Evolutionary conservation across 345 rosid species (phyloP).

Genomic region (Cardamine resedifolia): DNA sequence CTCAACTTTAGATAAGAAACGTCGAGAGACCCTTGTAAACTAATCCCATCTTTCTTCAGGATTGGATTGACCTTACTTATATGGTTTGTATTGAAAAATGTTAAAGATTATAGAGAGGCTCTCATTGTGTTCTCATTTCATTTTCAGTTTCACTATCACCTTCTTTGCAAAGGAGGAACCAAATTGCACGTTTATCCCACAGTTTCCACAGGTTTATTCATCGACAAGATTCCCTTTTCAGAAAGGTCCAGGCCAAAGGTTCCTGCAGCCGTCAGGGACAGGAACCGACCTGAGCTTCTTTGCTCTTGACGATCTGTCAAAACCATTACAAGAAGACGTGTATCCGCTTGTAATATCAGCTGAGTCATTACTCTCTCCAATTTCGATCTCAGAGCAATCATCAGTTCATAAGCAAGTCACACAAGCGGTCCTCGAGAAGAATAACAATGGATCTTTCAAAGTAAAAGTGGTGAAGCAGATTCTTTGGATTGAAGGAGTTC

Average conservation of each 20-base stretch:
- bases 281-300: conserved; percentile 83
- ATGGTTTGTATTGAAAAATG: neutral
- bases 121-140: conserved; percentile 18
- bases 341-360: conserved; percentile 88
- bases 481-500: conserved; percentile 80
- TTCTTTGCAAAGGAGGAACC: conserved; percentile 86
- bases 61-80: neutral
- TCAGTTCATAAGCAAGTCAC: conserved; percentile 73
- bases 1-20: neutral
- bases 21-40: neutral
- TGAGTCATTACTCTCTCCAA: conserved; percentile 47
- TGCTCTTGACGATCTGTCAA: conserved; percentile 70
- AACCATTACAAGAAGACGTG: conserved; percentile 71
- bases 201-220: conserved; percentile 66
- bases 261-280: conserved; percentile 73
- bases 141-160: conserved; percentile 67
- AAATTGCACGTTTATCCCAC: conserved; percentile 64
- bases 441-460: conserved; percentile 44
- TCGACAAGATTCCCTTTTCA: conserved; percentile 60
- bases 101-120: neutral
- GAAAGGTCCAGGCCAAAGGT: conserved; percentile 73
- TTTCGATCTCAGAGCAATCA: conserved; percentile 35
- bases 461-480: conserved; percentile 76
- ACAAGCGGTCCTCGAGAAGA: conserved; percentile 72
- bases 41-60: neutral